These are phyloP conservation scores for Chernovozyma aurita DNA, from an alignment of 1,139 yeast genomes.

Conservation along the genomic window DNA sequence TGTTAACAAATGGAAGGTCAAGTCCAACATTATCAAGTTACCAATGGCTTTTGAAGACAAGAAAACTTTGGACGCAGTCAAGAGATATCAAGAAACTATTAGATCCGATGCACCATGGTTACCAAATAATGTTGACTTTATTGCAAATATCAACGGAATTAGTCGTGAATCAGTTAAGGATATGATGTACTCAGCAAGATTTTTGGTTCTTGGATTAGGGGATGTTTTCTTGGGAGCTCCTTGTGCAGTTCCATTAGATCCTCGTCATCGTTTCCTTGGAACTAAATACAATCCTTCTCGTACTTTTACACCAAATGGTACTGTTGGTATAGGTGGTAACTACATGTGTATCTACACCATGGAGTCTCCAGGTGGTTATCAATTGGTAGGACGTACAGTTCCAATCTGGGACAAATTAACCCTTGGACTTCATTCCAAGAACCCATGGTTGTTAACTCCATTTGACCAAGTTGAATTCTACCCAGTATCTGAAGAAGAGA, in stretches of 20 bases:
- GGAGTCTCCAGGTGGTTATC: constrained; percentile 99
- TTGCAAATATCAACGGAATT: constrained; percentile 82
- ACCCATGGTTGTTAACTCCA: constrained; percentile 88
- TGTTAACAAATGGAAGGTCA: constrained; percentile 79
- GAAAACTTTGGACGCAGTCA: constrained; percentile 82
- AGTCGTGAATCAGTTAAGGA: constrained; percentile 72
- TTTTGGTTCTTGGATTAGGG: constrained; percentile 90
- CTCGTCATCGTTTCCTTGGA: constrained; percentile 88
- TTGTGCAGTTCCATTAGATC: constrained; percentile 96
- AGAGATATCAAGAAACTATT: constrained; percentile 88
- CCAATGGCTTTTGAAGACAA: constrained; percentile 97
- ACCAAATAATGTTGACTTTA: constrained; percentile 94
- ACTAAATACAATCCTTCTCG: constrained; percentile 95
- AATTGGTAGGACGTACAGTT: constrained; percentile 90
- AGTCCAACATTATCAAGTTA: constrained; percentile 73
- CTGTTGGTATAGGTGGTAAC: constrained; percentile 97
- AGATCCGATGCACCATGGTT: constrained; percentile 95
- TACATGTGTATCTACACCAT: constrained; percentile 98
- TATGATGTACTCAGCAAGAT: constrained; percentile 83
- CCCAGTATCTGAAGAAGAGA: constrained; percentile 81
- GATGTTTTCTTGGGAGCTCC: constrained; percentile 98
- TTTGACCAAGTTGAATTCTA: constrained; percentile 94
- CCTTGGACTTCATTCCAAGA: constrained; percentile 57
- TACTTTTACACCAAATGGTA: constrained; percentile 93
- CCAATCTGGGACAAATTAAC: constrained; percentile 97